Base-by-base conservation (phyloP, 2,329 filamentous ascomycete species). In the Ophiostoma populinum region DNA sequence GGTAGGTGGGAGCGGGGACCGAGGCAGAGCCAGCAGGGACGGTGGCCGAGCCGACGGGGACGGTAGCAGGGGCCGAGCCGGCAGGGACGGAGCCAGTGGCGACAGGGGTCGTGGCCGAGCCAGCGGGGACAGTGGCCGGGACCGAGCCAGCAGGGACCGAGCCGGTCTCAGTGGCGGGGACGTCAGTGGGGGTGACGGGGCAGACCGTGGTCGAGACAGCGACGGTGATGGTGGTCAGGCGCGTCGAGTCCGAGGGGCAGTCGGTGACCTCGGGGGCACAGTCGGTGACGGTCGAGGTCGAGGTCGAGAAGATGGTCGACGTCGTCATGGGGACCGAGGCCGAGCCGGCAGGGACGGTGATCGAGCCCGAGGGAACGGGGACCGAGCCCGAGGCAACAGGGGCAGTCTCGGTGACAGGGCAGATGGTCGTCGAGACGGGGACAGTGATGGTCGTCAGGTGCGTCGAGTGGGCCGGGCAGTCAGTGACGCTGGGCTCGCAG, bases 121-220 rank as follows among this genome's bases (percentile, higher is more conserved):
- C 24, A 12, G 17, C 16, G 10, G 32, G 16, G 7, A 16, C 15
- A 6, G 32, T 18, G 7, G 10, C 33, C 6, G 37, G 16, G 24
- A 10, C 13, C 8, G 26, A 30, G 18, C 25, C n/a, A n/a, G n/a
- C n/a, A n/a, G n/a, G n/a, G n/a, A n/a, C n/a, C n/a, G n/a, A n/a
- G n/a, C 59, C 61, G 27, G 58, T 67, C 44, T 58, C 48, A 27
- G 64, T 69, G 56, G 62, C 63, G n/a, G n/a, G n/a, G n/a, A n/a
- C n/a, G n/a, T 58, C 48, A 27, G 64, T 69, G 56, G 62, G 62
- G n/a, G 66, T 70, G 40, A 70, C 65, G 16, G 67, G 69, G 62
- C 68, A 73, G 48, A 74, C 50, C 26, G 70, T 75, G 42, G 72
- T 75, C 34, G 63, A 67, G 32, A 72, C 47, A 31, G 69, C 54